Evolutionary conservation across 2,329 filamentous ascomycete genomes (phyloP).

Genomic region (Neonectria ditissima): DNA sequence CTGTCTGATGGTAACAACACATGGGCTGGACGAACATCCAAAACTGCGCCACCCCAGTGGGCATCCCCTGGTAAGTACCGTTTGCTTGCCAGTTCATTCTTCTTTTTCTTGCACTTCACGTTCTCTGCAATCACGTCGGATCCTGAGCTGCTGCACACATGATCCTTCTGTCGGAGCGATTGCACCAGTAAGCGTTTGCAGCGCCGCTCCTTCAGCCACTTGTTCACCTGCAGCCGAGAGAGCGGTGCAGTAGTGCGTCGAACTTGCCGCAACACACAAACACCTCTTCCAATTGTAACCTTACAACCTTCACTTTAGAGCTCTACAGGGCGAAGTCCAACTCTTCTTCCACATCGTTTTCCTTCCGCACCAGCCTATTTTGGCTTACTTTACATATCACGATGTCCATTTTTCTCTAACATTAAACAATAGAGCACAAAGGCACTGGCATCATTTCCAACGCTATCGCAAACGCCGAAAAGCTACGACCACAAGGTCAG

Average conservation of each 20-base stretch:
- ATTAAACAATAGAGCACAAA: conserved; percentile 55
- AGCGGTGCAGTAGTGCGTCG: conserved; percentile 15
- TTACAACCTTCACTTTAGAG: neutral
- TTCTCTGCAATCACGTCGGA: neutral
- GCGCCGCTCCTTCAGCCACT: conserved; percentile 7
- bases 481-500: conserved; percentile 73
- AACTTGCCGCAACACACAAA: conserved; percentile 6
- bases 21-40: conserved; percentile 64
- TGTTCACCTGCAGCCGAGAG: conserved; percentile 15
- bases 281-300: neutral
- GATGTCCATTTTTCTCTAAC: conserved; percentile 27
- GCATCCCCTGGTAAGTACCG: conserved; percentile 59
- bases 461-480: conserved; percentile 90
- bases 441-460: conserved; percentile 85
- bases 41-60: conserved; percentile 59
- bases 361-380: conserved; percentile 1
- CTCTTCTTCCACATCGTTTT: neutral
- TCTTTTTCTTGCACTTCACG: neutral
- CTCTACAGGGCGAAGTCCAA: neutral
- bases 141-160: neutral
- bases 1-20: conserved; percentile 69
- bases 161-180: neutral
- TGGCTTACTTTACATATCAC: conserved; percentile 1
- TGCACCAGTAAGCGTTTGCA: neutral
- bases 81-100: conserved; percentile 7